phyloP scores from a whole-genome alignment of 352 stramenopile species.

The Pythium phragmiticola region DNA sequence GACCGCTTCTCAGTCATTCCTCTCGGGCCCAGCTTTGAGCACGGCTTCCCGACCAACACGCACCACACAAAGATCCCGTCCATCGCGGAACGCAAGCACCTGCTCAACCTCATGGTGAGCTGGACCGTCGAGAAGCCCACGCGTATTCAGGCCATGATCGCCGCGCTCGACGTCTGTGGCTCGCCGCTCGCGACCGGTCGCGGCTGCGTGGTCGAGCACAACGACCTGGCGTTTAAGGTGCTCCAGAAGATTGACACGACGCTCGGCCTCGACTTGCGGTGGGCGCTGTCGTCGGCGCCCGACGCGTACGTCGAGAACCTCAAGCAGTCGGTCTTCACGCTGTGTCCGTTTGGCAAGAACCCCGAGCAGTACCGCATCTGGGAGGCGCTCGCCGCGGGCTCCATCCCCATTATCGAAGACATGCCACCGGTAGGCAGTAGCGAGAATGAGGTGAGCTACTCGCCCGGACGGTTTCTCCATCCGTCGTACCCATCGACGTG shows the following conservation, averaged over 20 bases:
- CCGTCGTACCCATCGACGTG: constrained; percentile 58
- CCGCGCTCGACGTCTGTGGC: constrained; percentile 42
- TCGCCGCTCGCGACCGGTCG: background rate
- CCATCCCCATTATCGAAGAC: constrained; percentile 66
- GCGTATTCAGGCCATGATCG: constrained; percentile 58
- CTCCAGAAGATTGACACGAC: constrained; percentile 49
- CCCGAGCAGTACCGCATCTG: constrained; percentile 70
- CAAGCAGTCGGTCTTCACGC: constrained; percentile 59
- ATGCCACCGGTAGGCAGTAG: constrained; percentile 23
- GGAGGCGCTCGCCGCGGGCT: constrained; percentile 59
- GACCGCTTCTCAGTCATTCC: constrained; percentile 47
- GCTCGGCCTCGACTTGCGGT: constrained; percentile 43
- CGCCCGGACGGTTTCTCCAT: constrained; percentile 56
- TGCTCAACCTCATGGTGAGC: constrained; percentile 69
- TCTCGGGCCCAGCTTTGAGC: constrained; percentile 58
- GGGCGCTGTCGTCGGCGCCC: constrained; percentile 47
- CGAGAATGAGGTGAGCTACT: background rate
- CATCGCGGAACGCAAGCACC: constrained; percentile 28
- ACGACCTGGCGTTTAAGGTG: constrained; percentile 58
- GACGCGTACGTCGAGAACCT: constrained; percentile 50
- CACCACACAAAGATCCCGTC: constrained; percentile 32
- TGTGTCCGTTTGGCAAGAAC: constrained; percentile 65
- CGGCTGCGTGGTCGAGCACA: constrained; percentile 54
- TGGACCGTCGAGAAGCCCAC: constrained; percentile 66
- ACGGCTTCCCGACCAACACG: constrained; percentile 55